phyloP scores from a whole-genome alignment of 495 filamentous ascomycete species.

The Neurospora sp. region DNA sequence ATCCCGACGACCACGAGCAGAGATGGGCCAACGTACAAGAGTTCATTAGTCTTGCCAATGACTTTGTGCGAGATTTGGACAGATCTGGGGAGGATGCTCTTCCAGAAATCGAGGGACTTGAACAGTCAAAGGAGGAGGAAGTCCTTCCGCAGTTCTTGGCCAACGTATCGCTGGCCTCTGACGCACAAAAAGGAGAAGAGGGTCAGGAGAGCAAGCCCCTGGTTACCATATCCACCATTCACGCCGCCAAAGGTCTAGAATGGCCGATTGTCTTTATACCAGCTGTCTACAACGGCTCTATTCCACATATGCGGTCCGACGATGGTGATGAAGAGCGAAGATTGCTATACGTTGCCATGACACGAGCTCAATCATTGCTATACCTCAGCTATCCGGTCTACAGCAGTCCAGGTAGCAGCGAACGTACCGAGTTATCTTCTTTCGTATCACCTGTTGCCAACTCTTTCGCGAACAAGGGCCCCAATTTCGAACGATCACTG shows the following conservation, averaged over 20 bases:
- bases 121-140: conserved; percentile 59
- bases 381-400: conserved; percentile 74
- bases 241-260: conserved; percentile 92
- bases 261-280: conserved; percentile 98
- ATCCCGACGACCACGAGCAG: conserved; percentile 68
- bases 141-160: conserved; percentile 72
- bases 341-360: conserved; percentile 96
- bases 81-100: conserved; percentile 54
- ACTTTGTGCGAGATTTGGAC: conserved; percentile 44
- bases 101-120: conserved; percentile 65
- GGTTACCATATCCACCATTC: conserved; percentile 92
- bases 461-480: conserved; percentile 32
- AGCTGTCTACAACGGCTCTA: conserved; percentile 80
- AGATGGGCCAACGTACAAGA: conserved; percentile 93
- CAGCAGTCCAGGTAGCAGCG: conserved; percentile 20
- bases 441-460: conserved; percentile 27
- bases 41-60: conserved; percentile 64
- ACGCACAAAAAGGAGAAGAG: conserved; percentile 52
- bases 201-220: conserved; percentile 48
- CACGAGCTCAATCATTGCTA: conserved; percentile 79
- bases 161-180: conserved; percentile 79
- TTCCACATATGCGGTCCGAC: conserved; percentile 88
- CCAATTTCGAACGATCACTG: conserved; percentile 33
- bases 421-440: conserved; percentile 27
- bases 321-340: conserved; percentile 84